These are phyloP conservation scores for Massarina eburnea DNA, from an alignment of 2,329 filamentous ascomycete genomes.

Conservation along the genomic window DNA sequence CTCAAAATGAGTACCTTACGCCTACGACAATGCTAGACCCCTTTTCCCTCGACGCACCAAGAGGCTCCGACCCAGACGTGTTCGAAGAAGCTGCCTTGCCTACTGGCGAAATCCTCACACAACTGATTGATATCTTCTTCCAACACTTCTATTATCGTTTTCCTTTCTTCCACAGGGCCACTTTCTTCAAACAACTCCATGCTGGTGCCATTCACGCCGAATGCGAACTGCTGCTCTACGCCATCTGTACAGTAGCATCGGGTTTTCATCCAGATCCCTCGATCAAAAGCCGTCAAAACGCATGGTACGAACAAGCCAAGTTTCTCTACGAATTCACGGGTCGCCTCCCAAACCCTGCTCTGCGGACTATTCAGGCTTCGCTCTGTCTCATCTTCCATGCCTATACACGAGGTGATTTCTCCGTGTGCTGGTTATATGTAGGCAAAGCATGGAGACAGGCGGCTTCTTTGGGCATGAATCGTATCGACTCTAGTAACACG, in stretches of 20 bases:
- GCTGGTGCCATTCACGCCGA: conserved; percentile 17
- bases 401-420: conserved; percentile 30
- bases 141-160: conserved; percentile 21
- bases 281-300: conserved; percentile 17
- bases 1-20: conserved; percentile 4
- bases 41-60: not conserved
- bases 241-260: conserved; percentile 30
- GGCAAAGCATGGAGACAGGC: conserved; percentile 38
- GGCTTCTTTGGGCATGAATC: conserved; percentile 29
- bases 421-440: conserved; percentile 29
- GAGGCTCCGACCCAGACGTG: conserved; percentile 9
- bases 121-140: conserved; percentile 32
- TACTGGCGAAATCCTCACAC: conserved; percentile 12
- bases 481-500: conserved; percentile 22
- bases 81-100: conserved; percentile 16
- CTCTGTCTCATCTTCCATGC: conserved; percentile 26
- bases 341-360: conserved; percentile 16
- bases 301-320: conserved; percentile 35
- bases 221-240: conserved; percentile 25
- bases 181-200: conserved; percentile 18
- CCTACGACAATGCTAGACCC: conserved; percentile 4
- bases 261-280: conserved; percentile 21
- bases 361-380: conserved; percentile 30
- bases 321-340: conserved; percentile 27
- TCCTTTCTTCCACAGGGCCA: conserved; percentile 32